Conservation (phyloP, 345 rosid species). For the Xanthoceras sorbifolium region DNA sequence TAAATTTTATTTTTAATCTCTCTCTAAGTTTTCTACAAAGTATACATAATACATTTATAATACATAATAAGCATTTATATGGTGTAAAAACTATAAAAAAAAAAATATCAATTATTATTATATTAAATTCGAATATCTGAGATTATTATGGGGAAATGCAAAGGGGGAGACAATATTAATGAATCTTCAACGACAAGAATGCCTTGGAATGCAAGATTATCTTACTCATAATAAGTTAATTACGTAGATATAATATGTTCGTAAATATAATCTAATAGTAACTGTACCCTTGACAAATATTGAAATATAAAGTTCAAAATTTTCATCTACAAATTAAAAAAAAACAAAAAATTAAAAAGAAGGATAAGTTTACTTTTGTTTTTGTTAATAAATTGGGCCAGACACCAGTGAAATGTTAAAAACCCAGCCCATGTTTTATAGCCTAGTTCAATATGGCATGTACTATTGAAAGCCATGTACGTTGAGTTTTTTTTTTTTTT, state of each 20-base stretch:
- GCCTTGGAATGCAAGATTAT: constrained; percentile 27
- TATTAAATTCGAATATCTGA: neutral
- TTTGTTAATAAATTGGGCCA: neutral
- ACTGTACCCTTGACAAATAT: too few species aligned
- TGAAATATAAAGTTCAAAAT: neutral
- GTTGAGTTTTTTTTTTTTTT: too few species aligned
- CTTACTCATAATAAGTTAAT: too few species aligned
- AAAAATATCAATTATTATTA: too few species aligned
- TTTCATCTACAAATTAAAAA: neutral
- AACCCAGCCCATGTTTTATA: neutral
- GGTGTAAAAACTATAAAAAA: neutral
- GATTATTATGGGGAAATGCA: constrained; percentile 9
- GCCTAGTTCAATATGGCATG: neutral
- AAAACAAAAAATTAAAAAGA: too few species aligned
- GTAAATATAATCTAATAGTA: too few species aligned
- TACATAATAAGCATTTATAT: neutral
- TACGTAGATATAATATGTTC: too few species aligned
- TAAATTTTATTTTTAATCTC: neutral
- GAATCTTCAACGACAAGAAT: constrained; percentile 34
- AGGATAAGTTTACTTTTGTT: too few species aligned
- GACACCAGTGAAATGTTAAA: neutral
- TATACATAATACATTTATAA: neutral
- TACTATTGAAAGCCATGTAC: too few species aligned
- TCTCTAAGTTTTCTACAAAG: neutral
- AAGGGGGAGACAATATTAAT: neutral